Evolutionary conservation across 441 rosid species (phyloP).

Genomic region (Syzygium syzygioides): DNA sequence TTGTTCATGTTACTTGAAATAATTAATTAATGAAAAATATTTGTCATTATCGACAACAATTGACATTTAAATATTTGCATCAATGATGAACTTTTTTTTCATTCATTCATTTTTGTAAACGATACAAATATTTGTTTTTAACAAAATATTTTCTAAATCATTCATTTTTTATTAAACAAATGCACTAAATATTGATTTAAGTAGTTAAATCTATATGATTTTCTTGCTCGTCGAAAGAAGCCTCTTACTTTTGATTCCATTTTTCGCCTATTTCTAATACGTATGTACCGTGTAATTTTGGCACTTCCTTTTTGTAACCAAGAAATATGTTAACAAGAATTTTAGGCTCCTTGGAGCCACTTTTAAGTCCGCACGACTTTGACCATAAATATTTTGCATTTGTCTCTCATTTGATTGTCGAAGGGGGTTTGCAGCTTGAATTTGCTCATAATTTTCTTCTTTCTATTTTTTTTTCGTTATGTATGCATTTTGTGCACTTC

Average conservation of each 20-base stretch:
- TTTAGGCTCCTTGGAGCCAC: not conserved
- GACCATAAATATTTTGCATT: not conserved
- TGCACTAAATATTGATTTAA: rapidly evolving
- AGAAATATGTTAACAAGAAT: not conserved
- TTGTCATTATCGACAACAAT: not conserved
- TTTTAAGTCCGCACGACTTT: not conserved
- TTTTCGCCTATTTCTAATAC: rapidly evolving
- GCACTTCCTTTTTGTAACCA: not conserved
- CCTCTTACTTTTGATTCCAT: not conserved
- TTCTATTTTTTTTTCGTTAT: not conserved
- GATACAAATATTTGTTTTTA: rapidly evolving
- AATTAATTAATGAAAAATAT: too few relatives aligned
- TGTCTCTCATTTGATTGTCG: not conserved
- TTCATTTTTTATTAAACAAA: not conserved
- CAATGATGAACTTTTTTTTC: not conserved
- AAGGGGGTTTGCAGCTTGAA: not conserved
- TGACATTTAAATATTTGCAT: not conserved
- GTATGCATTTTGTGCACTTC: not conserved
- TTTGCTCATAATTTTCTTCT: not conserved
- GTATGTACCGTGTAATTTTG: not conserved
- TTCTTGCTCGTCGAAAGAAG: not conserved
- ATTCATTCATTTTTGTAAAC: not conserved
- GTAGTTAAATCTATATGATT: not conserved
- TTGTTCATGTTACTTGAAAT: too few relatives aligned
- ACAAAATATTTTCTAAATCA: rapidly evolving